Conservation (phyloP, 1,139 yeast species). For the Geotrichum siamense region DNA sequence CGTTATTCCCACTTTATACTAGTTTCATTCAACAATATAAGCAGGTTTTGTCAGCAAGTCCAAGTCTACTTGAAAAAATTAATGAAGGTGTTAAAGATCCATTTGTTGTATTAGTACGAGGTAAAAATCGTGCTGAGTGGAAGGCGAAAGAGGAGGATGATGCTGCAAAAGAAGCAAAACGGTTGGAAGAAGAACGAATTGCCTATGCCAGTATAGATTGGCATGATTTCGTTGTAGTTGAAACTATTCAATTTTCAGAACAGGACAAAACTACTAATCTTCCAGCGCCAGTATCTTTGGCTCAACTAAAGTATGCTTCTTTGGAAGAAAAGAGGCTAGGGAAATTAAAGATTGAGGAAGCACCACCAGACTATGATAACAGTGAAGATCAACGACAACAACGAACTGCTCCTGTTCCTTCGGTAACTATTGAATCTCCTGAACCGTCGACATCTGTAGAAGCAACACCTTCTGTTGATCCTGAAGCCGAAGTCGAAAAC, state of each 20-base stretch:
- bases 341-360: constrained; percentile 34
- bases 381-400: constrained; percentile 16
- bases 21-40: constrained; percentile 53
- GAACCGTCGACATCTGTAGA: constrained; percentile 3
- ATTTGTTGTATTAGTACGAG: constrained; percentile 42
- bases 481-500: constrained; percentile 12
- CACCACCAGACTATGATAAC: constrained; percentile 34
- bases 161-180: constrained; percentile 31
- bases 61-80: constrained; percentile 20
- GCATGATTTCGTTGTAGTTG: constrained; percentile 73
- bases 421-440: too few relatives aligned
- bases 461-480: constrained; percentile 3
- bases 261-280: constrained; percentile 57
- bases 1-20: constrained; percentile 50
- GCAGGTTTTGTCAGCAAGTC: constrained; percentile 33
- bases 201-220: constrained; percentile 78
- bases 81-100: constrained; percentile 27
- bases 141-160: constrained; percentile 39
- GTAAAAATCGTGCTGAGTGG: constrained; percentile 54
- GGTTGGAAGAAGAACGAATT: constrained; percentile 38
- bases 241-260: constrained; percentile 58
- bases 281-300: constrained; percentile 52
- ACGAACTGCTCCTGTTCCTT: not conserved
- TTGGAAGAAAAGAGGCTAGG: constrained; percentile 43
- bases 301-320: constrained; percentile 56